These are phyloP conservation scores for Lasiosphaeriaceae sp. DNA, from an alignment of 495 filamentous ascomycete genomes.

Conservation along the genomic window DNA sequence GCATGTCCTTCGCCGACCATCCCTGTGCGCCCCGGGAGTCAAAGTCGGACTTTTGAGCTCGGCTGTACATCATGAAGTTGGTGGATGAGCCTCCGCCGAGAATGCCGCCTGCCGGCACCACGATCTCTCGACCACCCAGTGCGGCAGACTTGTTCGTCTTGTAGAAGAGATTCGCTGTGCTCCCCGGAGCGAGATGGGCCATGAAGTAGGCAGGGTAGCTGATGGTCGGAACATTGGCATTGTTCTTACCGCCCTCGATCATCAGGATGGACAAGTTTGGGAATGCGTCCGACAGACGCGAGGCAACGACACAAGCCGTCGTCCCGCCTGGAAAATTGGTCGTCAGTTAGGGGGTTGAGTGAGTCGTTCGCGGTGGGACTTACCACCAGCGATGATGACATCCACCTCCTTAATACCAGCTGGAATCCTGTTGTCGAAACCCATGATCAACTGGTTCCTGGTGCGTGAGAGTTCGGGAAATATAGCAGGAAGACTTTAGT, in stretches of 20 bases:
- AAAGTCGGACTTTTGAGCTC: slow-evolving; percentile 40
- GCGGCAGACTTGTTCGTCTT: slow-evolving; percentile 29
- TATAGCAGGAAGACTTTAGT: no score
- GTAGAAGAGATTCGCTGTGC: slow-evolving; percentile 34
- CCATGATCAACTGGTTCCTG: no score
- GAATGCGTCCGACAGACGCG: slow-evolving; percentile 46
- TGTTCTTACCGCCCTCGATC: slow-evolving; percentile 45
- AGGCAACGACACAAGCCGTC: slow-evolving; percentile 42
- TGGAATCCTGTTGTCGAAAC: slow-evolving; percentile 28
- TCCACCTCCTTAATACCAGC: slow-evolving; percentile 30
- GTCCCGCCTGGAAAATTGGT: slow-evolving; percentile 38
- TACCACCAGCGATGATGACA: slow-evolving; percentile 35
- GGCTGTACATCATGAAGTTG: slow-evolving; percentile 54
- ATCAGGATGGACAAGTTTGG: slow-evolving; percentile 47
- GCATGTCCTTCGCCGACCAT: slow-evolving; percentile 48
- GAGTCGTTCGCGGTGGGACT: slow-evolving; percentile 9
- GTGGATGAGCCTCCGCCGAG: slow-evolving; percentile 59
- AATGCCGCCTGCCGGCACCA: slow-evolving; percentile 50
- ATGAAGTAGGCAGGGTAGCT: slow-evolving; percentile 38
- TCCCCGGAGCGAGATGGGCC: slow-evolving; percentile 27
- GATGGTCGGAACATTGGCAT: slow-evolving; percentile 39
- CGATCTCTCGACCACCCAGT: slow-evolving; percentile 41
- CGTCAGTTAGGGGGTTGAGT: not conserved
- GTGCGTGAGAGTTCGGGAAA: no score
- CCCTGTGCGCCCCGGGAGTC: slow-evolving; percentile 51